These are phyloP conservation scores for Leptodontidium sp. DNA, from an alignment of 2,329 filamentous ascomycete genomes.

Conservation along the genomic window DNA sequence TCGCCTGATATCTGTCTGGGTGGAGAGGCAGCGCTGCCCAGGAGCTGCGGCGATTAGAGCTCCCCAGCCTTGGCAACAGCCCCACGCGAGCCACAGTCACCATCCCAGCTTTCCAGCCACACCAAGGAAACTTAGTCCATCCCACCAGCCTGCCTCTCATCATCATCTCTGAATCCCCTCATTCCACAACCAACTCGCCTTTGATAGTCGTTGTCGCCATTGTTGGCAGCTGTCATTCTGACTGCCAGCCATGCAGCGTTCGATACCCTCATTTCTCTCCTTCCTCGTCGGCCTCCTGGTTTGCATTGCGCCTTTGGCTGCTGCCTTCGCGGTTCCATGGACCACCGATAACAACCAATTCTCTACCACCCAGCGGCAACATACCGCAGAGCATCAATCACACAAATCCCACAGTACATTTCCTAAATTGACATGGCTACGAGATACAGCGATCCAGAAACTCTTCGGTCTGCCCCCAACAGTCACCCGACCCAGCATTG, in stretches of 20 bases:
- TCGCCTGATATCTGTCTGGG: not conserved
- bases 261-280: conserved; percentile 12
- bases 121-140: not conserved
- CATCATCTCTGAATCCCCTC: conserved; percentile 8
- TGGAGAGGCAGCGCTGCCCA: not conserved
- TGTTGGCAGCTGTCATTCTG: conserved; percentile 97
- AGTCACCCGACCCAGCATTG: conserved; percentile 33
- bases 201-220: conserved; percentile 54
- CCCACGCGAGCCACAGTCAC: not conserved
- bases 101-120: not conserved
- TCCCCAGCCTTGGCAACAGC: conserved; percentile 17
- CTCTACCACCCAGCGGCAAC: conserved; percentile 28
- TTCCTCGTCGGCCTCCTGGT: conserved; percentile 28
- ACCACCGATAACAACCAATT: conserved; percentile 29
- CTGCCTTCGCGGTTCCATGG: conserved; percentile 38
- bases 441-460: conserved; percentile 58
- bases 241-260: conserved; percentile 67
- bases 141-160: not conserved
- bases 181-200: not conserved
- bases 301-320: conserved; percentile 23
- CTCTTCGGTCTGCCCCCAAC: conserved; percentile 55
- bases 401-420: conserved; percentile 47
- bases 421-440: conserved; percentile 59
- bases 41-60: not conserved
- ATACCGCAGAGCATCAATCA: conserved; percentile 20